Percentiles rank a stretch among this genome's conserved stretches.
These are phyloP conservation scores for Turritis glabra DNA, from an alignment of 345 rosid genomes.

Conservation along the genomic window DNA sequence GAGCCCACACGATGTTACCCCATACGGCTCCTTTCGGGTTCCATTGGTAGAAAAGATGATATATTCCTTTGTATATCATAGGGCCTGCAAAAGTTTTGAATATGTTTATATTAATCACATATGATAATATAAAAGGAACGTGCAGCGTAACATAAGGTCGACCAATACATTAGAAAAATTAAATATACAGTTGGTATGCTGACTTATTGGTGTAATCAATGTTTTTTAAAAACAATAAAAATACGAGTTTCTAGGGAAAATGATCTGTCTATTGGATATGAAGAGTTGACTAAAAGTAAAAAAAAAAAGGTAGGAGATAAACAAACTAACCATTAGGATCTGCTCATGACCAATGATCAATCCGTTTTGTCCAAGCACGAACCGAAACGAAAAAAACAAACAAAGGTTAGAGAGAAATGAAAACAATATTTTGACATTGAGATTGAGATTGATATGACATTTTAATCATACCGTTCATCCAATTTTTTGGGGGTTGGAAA, in stretches of 20 bases:
- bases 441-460: not conserved
- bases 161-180: constrained; percentile 20
- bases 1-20: constrained; percentile 87
- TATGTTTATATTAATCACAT: not conserved
- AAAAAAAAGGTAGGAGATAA: not conserved
- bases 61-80: constrained; percentile 70
- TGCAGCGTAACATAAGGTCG: constrained; percentile 31
- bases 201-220: constrained; percentile 23
- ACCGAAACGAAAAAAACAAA: constrained; percentile 6
- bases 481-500: constrained; percentile 72
- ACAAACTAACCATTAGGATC: constrained; percentile 75
- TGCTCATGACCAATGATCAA: constrained; percentile 33
- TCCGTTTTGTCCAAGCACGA: constrained; percentile 20
- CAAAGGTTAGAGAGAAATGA: constrained; percentile 6
- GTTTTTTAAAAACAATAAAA: not conserved
- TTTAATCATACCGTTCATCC: constrained; percentile 64
- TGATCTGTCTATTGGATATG: constrained; percentile 34
- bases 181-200: constrained; percentile 19
- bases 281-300: constrained; percentile 33
- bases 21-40: constrained; percentile 69
- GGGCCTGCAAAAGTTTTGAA: constrained; percentile 44
- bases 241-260: constrained; percentile 12
- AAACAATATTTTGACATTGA: not conserved
- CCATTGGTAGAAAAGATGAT: constrained; percentile 75
- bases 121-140: constrained; percentile 7